Base-by-base conservation (phyloP, 768 basidiomycete species). In the Pulveroboletus sp. region DNA sequence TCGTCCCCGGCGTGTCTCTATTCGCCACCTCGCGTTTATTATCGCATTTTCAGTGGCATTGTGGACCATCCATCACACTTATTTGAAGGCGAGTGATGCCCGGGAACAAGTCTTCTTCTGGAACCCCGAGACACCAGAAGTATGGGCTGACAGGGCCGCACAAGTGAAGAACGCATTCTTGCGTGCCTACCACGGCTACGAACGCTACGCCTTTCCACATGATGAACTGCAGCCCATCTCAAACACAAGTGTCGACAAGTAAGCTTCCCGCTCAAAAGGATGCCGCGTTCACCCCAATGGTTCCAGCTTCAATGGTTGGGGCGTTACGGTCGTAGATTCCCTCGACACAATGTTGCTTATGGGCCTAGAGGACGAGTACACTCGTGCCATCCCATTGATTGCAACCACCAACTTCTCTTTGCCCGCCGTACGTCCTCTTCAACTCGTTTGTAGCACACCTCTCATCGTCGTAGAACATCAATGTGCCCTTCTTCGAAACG, bases 301-400 rank as follows among this genome's bases (percentile, higher is more conserved):
- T n/a, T 11, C 24, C 38, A 89, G 87, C 51, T 86, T 89, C 63
- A 90, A 90, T 60, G 85, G 85, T 7, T 91, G 88, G 88, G 84
- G 84, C 20, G 75, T 87, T 1, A 85, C 87, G 5, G 74, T 81
- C 38, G 77, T 91, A 41, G 94, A 97, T 60, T 81, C 90, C 6
- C 74, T 97, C 6, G 92, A 94, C 60, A 91, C 90, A 0, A 84
- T 97, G 76, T 71, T 87, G 32, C 71, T 97, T 23, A 85, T 95
- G 82, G 87, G 75, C 12, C 71, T 94, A 6, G 61, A 81, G 10
- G 76, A 80, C 2, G 87, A 94, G 62, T 94, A 85, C 60, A 48
- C 68, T 11, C 74, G 82, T 6, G 87, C 86, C 1, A 60, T 90
- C 4, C 72, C 77, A 14, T 72, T 79, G 19, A 68, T 87, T 6